Base-by-base conservation (phyloP, 2,329 filamentous ascomycete genomes). In the Seiridium cupressi region DNA sequence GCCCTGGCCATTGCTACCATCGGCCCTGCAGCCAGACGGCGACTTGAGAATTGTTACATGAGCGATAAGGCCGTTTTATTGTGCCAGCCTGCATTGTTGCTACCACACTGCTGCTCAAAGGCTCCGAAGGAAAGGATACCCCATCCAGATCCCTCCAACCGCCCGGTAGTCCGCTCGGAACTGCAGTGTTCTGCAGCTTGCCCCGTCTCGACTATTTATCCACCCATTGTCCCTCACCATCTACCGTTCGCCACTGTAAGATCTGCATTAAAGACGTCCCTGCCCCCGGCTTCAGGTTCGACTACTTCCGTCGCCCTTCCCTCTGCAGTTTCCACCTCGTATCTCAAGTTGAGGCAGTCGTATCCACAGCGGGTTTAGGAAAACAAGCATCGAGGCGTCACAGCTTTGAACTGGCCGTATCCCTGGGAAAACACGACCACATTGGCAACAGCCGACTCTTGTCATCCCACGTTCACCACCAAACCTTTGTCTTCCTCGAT, bases 301-400 rank as follows among this genome's bases (percentile, higher is more conserved):
- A 38, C 18, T 26, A 35, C 18, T 53, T 48, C 59, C 48, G 47
- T 38, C 40, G 48, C 49, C 55, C 42, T 44, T 57, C 56, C 57
- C 42, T 60, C 54, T 47, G 54, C 54, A 48, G 51, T 42, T 55
- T 18, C 51, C 51, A 55, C 51, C 51, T 55, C 51, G 51, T 55
- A 55, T 55, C 51, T 55, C 51, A 42, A 55, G 38, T 38, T 55
- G 38, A 55, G 51, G 51, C 51, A 55, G 34, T 35, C 42, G 26
- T 44, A 35, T 18, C 51, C 51, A 55, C 51, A 55, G 51, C 40
- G 51, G 51, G 51, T 38, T 42, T 38, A 55, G 36, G 5, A 51
- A 53, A 53, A 36, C 49, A 38, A 53, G 11, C 35, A 53, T 36
- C 13, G 18, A 11, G 13, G 9, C 32, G 49, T 32, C 11, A 53